A percentile compares a stretch with the other conserved stretches of the same genome.
Evolutionary conservation across 345 rosid species (phyloP).

Genomic region (Corchorus capsularis): DNA sequence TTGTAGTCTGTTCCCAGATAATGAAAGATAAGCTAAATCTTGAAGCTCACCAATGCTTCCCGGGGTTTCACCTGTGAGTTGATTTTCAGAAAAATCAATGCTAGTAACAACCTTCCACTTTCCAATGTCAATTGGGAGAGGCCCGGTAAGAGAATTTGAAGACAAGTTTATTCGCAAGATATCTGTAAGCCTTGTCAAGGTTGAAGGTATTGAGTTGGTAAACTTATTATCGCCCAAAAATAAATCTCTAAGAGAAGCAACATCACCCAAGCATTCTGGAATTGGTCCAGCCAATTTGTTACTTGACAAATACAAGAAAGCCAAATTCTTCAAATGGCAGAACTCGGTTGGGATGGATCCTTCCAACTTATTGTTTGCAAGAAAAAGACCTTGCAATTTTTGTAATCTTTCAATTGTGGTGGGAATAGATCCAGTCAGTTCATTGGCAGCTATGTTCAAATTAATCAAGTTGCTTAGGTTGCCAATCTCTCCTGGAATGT

Average conservation of each 20-base stretch:
- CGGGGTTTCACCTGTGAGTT: conserved; percentile 17
- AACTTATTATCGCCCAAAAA: neutral
- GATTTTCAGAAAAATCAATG: conserved; percentile 20
- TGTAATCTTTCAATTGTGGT: conserved; percentile 1
- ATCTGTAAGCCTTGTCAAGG: conserved; percentile 17
- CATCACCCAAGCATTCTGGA: conserved; percentile 10
- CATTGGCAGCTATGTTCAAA: conserved; percentile 6
- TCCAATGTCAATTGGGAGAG: conserved; percentile 12
- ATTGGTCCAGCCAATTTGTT: neutral
- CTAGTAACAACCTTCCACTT: conserved; percentile 13
- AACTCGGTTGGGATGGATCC: neutral
- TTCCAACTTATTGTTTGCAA: neutral
- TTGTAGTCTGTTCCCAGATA: neutral
- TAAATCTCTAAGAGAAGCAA: neutral
- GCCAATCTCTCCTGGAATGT: neutral
- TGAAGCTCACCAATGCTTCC: neutral
- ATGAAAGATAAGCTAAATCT: neutral
- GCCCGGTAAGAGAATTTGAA: conserved; percentile 18
- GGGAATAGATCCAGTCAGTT: conserved; percentile 14
- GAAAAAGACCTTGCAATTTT: conserved; percentile 3
- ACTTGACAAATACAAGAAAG: neutral
- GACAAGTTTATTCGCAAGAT: conserved; percentile 13
- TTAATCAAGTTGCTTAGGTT: conserved; percentile 5
- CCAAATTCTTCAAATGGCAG: neutral
- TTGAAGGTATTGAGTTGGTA: conserved; percentile 11